phyloP scores from a whole-genome alignment of 2,329 filamentous ascomycete genomes.

The Lachnellula willkommii region DNA sequence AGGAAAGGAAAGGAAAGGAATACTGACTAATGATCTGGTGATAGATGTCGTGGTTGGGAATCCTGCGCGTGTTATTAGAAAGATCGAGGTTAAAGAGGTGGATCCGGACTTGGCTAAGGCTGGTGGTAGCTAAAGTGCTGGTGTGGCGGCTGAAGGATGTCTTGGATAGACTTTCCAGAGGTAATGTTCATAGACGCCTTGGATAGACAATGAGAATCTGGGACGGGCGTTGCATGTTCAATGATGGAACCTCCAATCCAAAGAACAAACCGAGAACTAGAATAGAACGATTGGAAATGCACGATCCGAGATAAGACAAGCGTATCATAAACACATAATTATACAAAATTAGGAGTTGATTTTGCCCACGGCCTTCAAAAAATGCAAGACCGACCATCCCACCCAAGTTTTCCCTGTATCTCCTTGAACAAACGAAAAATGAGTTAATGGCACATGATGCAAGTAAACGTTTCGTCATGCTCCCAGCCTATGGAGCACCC shows the following conservation, averaged over 20 bases:
- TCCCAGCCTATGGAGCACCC: not conserved
- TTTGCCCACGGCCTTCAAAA: constrained; percentile 12
- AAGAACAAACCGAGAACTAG: too few relatives aligned
- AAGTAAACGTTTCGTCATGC: constrained; percentile 6
- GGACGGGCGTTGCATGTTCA: too few relatives aligned
- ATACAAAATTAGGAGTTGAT: constrained; percentile 22
- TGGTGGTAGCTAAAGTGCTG: not conserved
- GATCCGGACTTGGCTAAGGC: constrained; percentile 18
- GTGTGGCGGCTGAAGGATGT: too few relatives aligned
- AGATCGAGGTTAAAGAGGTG: constrained; percentile 32
- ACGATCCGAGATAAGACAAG: too few relatives aligned
- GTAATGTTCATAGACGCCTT: too few relatives aligned
- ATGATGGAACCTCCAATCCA: too few relatives aligned
- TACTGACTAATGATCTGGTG: too few relatives aligned
- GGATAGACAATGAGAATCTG: too few relatives aligned
- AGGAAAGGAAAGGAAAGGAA: too few relatives aligned
- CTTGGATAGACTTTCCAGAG: too few relatives aligned
- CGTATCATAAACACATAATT: not conserved
- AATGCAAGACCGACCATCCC: constrained; percentile 7
- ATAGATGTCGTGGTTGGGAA: constrained; percentile 56
- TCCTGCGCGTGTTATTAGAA: constrained; percentile 54
- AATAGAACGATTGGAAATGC: too few relatives aligned
- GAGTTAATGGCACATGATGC: constrained; percentile 5
- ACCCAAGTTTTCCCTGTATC: not conserved
- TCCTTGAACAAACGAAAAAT: constrained; percentile 16